Evolutionary conservation across 129 eudicot genomes (phyloP).

Genomic region (Helianthus annuus): DNA sequence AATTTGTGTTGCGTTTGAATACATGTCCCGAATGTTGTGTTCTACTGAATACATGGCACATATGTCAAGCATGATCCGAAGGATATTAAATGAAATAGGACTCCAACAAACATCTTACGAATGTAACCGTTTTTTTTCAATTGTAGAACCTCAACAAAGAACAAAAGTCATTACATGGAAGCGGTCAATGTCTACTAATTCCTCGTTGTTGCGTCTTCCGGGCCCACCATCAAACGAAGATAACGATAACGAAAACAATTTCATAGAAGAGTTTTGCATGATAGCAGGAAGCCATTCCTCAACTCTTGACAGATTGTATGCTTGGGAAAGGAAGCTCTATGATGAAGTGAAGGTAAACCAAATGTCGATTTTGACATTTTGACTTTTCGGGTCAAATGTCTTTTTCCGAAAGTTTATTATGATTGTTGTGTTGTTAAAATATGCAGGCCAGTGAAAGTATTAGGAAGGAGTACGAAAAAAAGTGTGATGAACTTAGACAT

Average conservation of each 20-base stretch:
- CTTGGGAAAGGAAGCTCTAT: constrained; percentile 95
- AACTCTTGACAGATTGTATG: constrained; percentile 83
- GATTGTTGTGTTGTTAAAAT: constrained; percentile 11
- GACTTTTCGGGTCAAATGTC: background rate
- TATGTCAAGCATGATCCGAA: constrained; percentile 2
- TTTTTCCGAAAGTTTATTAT: background rate
- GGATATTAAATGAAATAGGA: background rate
- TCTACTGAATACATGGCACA: background rate
- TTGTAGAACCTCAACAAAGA: constrained; percentile 44
- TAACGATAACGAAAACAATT: constrained; percentile 64
- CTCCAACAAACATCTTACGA: background rate
- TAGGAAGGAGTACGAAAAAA: constrained; percentile 69
- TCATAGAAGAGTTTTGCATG: constrained; percentile 81
- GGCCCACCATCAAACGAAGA: constrained; percentile 57
- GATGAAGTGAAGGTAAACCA: constrained; percentile 91
- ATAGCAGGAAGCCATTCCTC: constrained; percentile 95
- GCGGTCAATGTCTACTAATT: constrained; percentile 65
- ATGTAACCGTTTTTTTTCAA: background rate
- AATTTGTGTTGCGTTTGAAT: background rate
- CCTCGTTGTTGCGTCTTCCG: constrained; percentile 70
- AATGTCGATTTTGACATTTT: too few species aligned
- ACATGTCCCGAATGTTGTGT: too few species aligned
- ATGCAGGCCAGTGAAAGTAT: constrained; percentile 77
- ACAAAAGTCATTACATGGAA: constrained; percentile 80
- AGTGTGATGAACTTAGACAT: constrained; percentile 75